phyloP scores from a whole-genome alignment of 768 basidiomycete genomes.

The Neoboletus subvelutipes region DNA sequence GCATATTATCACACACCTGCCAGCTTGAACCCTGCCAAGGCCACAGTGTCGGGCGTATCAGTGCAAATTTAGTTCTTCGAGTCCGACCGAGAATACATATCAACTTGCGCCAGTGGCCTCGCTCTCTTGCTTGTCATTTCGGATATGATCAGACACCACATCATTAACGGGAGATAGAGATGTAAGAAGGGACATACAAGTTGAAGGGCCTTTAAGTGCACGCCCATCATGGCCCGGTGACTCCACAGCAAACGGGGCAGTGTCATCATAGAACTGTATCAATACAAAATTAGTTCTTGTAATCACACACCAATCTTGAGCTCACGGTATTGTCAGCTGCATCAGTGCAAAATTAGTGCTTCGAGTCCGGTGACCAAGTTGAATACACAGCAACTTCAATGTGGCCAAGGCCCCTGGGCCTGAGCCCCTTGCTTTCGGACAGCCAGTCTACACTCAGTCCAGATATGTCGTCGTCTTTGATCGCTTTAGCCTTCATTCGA shows the following conservation, averaged over 20 bases:
- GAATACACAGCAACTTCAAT: no score
- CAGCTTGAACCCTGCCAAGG: no score
- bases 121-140: no score
- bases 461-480: constrained; percentile 65
- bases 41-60: no score
- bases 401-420: background rate
- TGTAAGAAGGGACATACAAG: background rate
- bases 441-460: constrained; percentile 75
- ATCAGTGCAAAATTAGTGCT: background rate
- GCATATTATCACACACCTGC: no score
- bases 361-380: no score
- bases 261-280: background rate
- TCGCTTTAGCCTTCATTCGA: constrained; percentile 41
- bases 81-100: no score
- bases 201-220: background rate
- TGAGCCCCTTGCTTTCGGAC: constrained; percentile 11
- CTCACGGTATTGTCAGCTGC: background rate
- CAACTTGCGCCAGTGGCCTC: no score
- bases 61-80: no score
- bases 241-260: background rate
- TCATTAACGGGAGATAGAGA: background rate
- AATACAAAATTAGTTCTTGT: no score
- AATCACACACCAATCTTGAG: no score
- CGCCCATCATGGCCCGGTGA: no score
- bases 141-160: background rate